Conservation (phyloP, 139 green algal species). For the Pleodorina starrii region DNA sequence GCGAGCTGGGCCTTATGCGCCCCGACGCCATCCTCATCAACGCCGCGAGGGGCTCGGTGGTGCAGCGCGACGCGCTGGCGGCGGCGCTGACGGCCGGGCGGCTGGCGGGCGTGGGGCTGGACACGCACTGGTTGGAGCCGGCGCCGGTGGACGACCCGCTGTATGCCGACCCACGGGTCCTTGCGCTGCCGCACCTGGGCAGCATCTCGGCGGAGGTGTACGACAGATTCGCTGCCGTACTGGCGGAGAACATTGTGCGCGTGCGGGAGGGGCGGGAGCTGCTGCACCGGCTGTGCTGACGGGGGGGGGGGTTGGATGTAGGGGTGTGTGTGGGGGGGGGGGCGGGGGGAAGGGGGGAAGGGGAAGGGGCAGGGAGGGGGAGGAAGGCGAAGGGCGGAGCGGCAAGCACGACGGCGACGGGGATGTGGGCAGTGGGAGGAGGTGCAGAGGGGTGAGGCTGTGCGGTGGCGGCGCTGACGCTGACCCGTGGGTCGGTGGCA, state of each 20-base stretch:
- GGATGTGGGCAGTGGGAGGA: too few relatives aligned
- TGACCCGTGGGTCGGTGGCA: too few relatives aligned
- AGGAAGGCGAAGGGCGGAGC: too few relatives aligned
- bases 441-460: too few relatives aligned
- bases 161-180: slow-evolving; percentile 65
- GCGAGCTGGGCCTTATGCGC: slow-evolving; percentile 63
- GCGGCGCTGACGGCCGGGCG: slow-evolving; percentile 42
- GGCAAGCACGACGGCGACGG: too few relatives aligned
- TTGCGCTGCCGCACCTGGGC: slow-evolving; percentile 66
- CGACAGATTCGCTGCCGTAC: slow-evolving; percentile 38
- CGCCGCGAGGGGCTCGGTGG: slow-evolving; percentile 53
- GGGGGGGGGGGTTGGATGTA: neutral
- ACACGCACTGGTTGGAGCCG: slow-evolving; percentile 74
- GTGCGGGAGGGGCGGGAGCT: slow-evolving; percentile 58
- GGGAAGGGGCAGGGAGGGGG: too few relatives aligned
- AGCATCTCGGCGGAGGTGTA: slow-evolving; percentile 57
- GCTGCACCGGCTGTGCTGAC: slow-evolving; percentile 57
- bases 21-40: slow-evolving; percentile 67
- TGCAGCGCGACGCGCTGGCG: slow-evolving; percentile 59
- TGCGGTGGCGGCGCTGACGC: too few relatives aligned
- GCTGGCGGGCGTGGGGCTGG: slow-evolving; percentile 67
- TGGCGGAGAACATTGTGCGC: slow-evolving; percentile 56
- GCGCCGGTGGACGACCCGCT: slow-evolving; percentile 64
- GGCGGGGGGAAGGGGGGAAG: too few relatives aligned
- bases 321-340: neutral